Evolutionary conservation across 2,329 filamentous ascomycete genomes (phyloP), one percentile per base, ranked within the genome.

Genomic region (Apiospora phragmitis): DNA sequence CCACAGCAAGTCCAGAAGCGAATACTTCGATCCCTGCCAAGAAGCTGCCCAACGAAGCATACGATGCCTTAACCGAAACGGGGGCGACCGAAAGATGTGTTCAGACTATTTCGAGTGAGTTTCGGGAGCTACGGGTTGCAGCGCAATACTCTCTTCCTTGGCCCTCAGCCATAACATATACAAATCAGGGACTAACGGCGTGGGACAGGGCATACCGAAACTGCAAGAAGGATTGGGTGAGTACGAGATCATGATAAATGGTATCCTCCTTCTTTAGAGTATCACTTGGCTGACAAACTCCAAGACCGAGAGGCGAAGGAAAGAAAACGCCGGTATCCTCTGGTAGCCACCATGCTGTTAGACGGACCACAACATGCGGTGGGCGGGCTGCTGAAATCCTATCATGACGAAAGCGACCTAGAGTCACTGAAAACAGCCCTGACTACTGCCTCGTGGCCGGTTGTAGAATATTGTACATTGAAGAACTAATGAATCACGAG

Each of bases 21-120:
- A 98, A 80, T 98, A 92, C 83, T 94, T 93, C 80, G 96, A 99
- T 77, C 96, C 96, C 1, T 99, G 96, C 82, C 95, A 98, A 81
- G 95, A 97, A 77, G 94, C 94, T 6, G 95, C 96, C 9, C 86
- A 92, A 75, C 89, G 89, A 78, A 98, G 95, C 82, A 91, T 98
- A 75, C 91, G 90, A 80, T 99, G 96, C 78, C 84, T 99, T 78
- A 92, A 94, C 79, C 90, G 96, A 29, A 99, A 99, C 80, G 91
- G 88, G 29, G 95, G 93, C 18, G 94, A 98, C 79, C 89, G 91
- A 74, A 86, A 91, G n/a, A 93, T 98, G 92, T 99, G 96, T 80
- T 87, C 88, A 74, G 95, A 98, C 81, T 98, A 97, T 80, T 98
- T 99, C 79, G 94, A 98, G 94, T 98, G 80, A 83, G 93, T 83